Evolutionary conservation across 1,284 basidiomycete species (phyloP).

Genomic region (Ustilago xerochloae): DNA sequence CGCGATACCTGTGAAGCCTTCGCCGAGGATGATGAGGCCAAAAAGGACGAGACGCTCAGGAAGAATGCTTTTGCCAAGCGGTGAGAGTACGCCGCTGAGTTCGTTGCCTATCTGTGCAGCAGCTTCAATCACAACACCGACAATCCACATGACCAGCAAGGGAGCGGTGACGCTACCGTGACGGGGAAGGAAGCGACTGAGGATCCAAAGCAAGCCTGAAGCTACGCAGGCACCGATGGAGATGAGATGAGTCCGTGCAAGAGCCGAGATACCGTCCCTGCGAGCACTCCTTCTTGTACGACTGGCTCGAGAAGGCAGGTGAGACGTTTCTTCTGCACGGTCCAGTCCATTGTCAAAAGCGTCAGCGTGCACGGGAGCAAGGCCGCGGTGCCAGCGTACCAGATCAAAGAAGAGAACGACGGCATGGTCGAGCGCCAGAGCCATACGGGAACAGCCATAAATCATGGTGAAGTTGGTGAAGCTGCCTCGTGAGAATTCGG

Average conservation of each 20-base stretch:
- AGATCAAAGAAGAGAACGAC: conserved; percentile 18
- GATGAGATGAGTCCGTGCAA: conserved; percentile 19
- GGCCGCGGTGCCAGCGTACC: conserved; percentile 3
- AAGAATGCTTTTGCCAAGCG: conserved; percentile 21
- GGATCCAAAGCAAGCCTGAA: conserved; percentile 41
- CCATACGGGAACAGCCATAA: conserved; percentile 32
- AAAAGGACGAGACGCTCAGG: conserved; percentile 42
- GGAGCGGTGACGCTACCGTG: conserved; percentile 14
- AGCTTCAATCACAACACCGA: conserved; percentile 26
- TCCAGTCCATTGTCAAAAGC: background rate
- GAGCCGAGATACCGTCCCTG: background rate
- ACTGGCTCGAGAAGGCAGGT: background rate
- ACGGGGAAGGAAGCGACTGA: conserved; percentile 21
- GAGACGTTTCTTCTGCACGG: background rate
- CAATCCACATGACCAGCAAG: conserved; percentile 47
- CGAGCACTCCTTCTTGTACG: background rate
- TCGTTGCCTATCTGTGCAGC: conserved; percentile 28
- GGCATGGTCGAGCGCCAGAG: conserved; percentile 21
- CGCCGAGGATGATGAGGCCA: conserved; percentile 47
- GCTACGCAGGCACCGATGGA: conserved; percentile 21
- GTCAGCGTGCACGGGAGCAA: background rate
- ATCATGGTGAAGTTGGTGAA: conserved; percentile 47
- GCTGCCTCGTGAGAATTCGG: conserved; percentile 41
- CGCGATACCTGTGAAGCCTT: conserved; percentile 42
- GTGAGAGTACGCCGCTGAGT: conserved; percentile 18